Evolutionary conservation across 306 rosid genomes (phyloP), one percentile per base, ranked within the genome.

Genomic region (Leucaena leucocephala): DNA sequence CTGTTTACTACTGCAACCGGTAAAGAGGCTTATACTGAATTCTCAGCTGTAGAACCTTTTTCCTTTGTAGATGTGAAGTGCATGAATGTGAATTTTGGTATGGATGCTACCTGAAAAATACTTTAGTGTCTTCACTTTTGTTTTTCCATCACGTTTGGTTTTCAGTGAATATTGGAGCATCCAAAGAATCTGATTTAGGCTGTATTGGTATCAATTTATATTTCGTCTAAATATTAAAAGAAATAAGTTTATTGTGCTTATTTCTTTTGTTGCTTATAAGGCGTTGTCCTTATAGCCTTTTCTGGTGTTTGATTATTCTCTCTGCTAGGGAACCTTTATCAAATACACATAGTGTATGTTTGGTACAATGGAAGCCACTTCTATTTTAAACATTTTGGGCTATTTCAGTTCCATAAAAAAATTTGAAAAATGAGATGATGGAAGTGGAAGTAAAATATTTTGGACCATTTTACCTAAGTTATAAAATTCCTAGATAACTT

Each of bases 1-100:
- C 97, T 68, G 89, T 94, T 82, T 94, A 89, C 92, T 85, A 86
- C 87, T 91, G 97, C 89, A 94, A 94, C 95, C 91, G 98, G 98
- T 94, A 61, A 75, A 43, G 72, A 73, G 65, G 78, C 13, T 68
- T 82, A 19, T 76, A 57, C 71, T 76, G 68, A 22, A 64, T 58
- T 33, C 57, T 43, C 52, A 42, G 71, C 48, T 76, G 64, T 70
- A 52, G 78, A 68, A 36, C 1, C n/a, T 45, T 52, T 19, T 73
- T 67, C 50, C 68, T 21, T 22, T 27, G 67, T 71, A 33, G 22
- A 42, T 22, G 12, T 69, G 16, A 74, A 68, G 71, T 50, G 42
- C 5, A 36, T 15, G 38, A 21, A 66, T 71, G 27, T 39, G 49
- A 44, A 11, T 61, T 52, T 43, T 71, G 33, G 21, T 44, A 15